phyloP scores from a whole-genome alignment of 129 eudicot species.

The Tanacetum coccineum region DNA sequence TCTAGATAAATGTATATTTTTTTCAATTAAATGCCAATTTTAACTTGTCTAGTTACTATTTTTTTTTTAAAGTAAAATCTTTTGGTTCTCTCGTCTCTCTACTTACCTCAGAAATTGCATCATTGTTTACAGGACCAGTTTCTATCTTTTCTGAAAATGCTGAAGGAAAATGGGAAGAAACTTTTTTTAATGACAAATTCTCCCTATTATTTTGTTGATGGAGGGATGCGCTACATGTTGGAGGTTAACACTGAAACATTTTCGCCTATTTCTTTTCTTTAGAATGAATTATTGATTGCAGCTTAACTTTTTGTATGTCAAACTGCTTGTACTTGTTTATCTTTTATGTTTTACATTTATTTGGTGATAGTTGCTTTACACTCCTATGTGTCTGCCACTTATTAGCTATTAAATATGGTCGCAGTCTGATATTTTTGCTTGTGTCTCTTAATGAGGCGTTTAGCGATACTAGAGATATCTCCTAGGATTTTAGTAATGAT shows the following conservation, averaged over 20 bases:
- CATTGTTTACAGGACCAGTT: slow-evolving; percentile 54
- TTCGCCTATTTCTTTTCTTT: background rate
- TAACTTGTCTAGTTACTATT: background rate
- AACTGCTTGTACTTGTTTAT: too few relatives aligned
- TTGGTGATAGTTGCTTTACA: too few relatives aligned
- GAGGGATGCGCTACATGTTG: slow-evolving; percentile 98
- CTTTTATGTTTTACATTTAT: too few relatives aligned
- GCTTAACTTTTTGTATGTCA: too few relatives aligned
- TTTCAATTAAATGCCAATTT: background rate
- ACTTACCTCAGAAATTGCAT: slow-evolving; percentile 22
- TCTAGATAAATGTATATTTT: background rate
- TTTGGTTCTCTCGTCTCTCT: slow-evolving; percentile 1
- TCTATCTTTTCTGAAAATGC: slow-evolving; percentile 68
- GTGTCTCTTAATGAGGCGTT: background rate
- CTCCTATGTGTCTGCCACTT: too few relatives aligned
- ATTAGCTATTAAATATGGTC: too few relatives aligned
- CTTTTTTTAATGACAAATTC: slow-evolving; percentile 93
- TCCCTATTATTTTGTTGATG: slow-evolving; percentile 96
- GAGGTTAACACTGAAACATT: slow-evolving; percentile 53
- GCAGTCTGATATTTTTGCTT: background rate
- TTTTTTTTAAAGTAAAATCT: too few relatives aligned
- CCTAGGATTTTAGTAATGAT: too few relatives aligned
- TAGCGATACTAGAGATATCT: background rate
- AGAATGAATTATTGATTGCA: too few relatives aligned
- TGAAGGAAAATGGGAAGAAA: slow-evolving; percentile 91